phyloP scores from a whole-genome alignment of 352 stramenopile genomes.

The Phytopythium montanum region DNA sequence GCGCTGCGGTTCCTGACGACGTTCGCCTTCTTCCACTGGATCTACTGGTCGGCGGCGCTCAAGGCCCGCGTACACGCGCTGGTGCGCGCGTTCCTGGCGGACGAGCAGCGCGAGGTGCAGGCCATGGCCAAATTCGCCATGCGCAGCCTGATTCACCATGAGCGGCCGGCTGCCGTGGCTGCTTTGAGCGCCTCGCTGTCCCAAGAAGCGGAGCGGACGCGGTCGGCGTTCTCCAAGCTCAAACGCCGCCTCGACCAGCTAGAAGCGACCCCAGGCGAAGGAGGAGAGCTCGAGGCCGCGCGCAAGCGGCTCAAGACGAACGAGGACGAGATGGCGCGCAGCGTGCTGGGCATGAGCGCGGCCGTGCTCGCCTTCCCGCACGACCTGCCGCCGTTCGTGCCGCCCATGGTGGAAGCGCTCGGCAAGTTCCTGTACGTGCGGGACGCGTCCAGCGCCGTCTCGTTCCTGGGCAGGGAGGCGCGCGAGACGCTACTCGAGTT shows the following conservation, averaged over 20 bases:
- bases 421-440: conserved; percentile 68
- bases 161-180: conserved; percentile 28
- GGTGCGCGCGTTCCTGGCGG: conserved; percentile 51
- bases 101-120: conserved; percentile 75
- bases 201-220: conserved; percentile 31
- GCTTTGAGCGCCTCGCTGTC: conserved; percentile 31
- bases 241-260: conserved; percentile 46
- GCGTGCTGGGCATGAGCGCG: conserved; percentile 63
- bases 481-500: conserved; percentile 82
- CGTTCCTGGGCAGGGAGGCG: conserved; percentile 63
- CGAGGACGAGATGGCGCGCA: conserved; percentile 48
- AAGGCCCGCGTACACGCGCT: conserved; percentile 48
- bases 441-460: conserved; percentile 42
- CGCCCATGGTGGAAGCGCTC: conserved; percentile 69
- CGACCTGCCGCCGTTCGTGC: conserved; percentile 62
- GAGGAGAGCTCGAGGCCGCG: not conserved
- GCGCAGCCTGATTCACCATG: conserved; percentile 57
- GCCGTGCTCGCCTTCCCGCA: conserved; percentile 74
- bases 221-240: conserved; percentile 51
- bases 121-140: conserved; percentile 76
- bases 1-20: conserved; percentile 74
- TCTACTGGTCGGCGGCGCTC: conserved; percentile 37
- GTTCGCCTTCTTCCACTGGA: conserved; percentile 75
- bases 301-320: conserved; percentile 11
- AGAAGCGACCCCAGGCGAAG: conserved; percentile 4